Evolutionary conservation across 2,329 filamentous ascomycete species (phyloP), one percentile per base, ranked within the genome.

Genomic region (Lachnellula cervina): DNA sequence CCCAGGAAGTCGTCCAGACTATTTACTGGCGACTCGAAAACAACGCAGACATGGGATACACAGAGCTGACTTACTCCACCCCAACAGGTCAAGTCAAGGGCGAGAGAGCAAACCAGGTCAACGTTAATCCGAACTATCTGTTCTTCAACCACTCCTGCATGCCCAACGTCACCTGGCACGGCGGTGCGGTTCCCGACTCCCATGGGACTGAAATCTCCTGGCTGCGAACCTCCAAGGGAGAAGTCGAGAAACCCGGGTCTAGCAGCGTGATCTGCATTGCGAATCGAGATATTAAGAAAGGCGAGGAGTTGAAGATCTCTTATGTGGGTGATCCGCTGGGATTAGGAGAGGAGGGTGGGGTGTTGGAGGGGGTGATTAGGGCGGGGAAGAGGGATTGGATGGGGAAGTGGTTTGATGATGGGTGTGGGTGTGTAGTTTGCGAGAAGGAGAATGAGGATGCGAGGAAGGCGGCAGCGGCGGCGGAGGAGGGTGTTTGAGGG

Each of bases 91-190:
- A 14, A 13, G 16, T 38, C 23, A 35, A 48, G 1, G 37, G 46
- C 1, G 34, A 23, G 49, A 55, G 25, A 21, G 47, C 3, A 48
- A 57, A 8, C 28, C 40, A 64, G 5, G 42, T 63, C 0, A 58
- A 49, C 5, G 14, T 68, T 4, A 67, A 64, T 42, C 57, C 61
- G 0, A 59, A 63, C 17, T 69, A 67, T 37, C 47, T 68, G 0
- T 68, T 69, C 49, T 60, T 69, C 34, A 69, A 69, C 17, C 67
- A 69, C 48, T 61, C 55, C 9, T 69, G 67, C 49, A 25, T 57
- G 5, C 60, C 61, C 0, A 69, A 68, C 32, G 49, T 65, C 2
- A 47, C n/a, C 3, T 69, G 67, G 67, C 58, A 61, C 16, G 60
- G 62, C 4, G 54, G 58, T 6, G 44, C 52, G 2, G 52, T 55